Evolutionary conservation across 345 rosid species (phyloP).

Genomic region (Dovyalis caffra): DNA sequence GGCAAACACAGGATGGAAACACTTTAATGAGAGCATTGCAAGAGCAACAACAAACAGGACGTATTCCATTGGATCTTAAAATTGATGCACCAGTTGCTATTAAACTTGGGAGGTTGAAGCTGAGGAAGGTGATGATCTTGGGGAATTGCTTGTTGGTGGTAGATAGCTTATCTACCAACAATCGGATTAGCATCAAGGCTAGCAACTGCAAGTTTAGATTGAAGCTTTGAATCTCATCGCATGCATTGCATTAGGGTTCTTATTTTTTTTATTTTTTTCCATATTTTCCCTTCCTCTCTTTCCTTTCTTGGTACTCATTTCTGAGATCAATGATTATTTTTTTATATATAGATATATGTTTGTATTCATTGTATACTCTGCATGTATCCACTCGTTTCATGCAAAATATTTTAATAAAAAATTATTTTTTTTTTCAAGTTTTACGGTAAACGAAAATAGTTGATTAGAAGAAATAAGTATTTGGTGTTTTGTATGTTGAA

Average conservation of each 20-base stretch:
- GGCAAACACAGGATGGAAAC: slow-evolving; percentile 57
- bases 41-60: slow-evolving; percentile 80
- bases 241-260: neutral
- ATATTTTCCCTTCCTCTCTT: too few relatives aligned
- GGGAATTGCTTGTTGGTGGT: slow-evolving; percentile 71
- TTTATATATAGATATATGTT: too few relatives aligned
- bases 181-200: slow-evolving; percentile 61
- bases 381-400: too few relatives aligned
- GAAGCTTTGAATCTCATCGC: slow-evolving; percentile 36
- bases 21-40: slow-evolving; percentile 69
- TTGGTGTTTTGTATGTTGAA: too few relatives aligned
- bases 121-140: slow-evolving; percentile 56
- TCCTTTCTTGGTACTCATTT: neutral
- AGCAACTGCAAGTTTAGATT: slow-evolving; percentile 60
- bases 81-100: slow-evolving; percentile 65
- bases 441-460: too few relatives aligned
- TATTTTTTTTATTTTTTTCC: neutral
- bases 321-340: neutral
- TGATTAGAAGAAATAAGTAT: too few relatives aligned
- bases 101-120: slow-evolving; percentile 66
- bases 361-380: too few relatives aligned
- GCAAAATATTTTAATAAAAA: too few relatives aligned
- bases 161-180: slow-evolving; percentile 65
- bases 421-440: too few relatives aligned
- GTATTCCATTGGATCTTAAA: slow-evolving; percentile 70